These are phyloP conservation scores for Sherardia arvensis DNA, from an alignment of 257 asterid species.

Conservation along the genomic window DNA sequence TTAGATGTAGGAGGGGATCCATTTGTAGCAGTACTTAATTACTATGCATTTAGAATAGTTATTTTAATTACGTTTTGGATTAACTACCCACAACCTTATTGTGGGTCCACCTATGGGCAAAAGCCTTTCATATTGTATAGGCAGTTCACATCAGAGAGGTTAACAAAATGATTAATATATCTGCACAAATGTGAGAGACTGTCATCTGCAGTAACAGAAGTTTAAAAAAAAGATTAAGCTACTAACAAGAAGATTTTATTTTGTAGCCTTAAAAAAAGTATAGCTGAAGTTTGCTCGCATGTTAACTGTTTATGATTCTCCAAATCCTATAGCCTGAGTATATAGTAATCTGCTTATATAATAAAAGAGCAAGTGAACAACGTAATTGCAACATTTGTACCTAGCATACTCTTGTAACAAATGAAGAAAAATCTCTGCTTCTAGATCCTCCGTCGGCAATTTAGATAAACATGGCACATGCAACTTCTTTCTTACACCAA, in stretches of 20 bases:
- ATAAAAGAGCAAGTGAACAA: neutral
- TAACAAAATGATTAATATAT: neutral
- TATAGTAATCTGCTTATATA: neutral
- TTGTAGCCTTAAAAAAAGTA: neutral
- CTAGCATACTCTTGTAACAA: constrained; percentile 77
- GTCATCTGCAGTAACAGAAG: neutral
- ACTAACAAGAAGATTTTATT: neutral
- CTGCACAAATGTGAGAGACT: neutral
- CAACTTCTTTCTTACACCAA: constrained; percentile 63
- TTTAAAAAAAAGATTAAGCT: neutral
- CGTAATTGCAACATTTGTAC: constrained; percentile 22
- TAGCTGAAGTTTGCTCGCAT: constrained; percentile 1
- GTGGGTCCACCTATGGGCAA: neutral
- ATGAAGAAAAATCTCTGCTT: constrained; percentile 86
- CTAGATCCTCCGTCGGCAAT: constrained; percentile 74
- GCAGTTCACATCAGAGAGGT: neutral
- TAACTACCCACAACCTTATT: no score
- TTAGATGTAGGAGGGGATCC: no score
- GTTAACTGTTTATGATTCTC: neutral
- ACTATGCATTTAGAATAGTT: no score
- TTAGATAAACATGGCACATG: constrained; percentile 73
- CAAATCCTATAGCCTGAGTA: neutral
- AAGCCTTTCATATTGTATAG: neutral
- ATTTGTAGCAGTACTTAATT: no score
- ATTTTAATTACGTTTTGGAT: no score